A percentile compares a stretch with the other conserved stretches of the same genome.
Conservation (phyloP, 129 eudicot species). For the Ambrosia artemisiifolia region DNA sequence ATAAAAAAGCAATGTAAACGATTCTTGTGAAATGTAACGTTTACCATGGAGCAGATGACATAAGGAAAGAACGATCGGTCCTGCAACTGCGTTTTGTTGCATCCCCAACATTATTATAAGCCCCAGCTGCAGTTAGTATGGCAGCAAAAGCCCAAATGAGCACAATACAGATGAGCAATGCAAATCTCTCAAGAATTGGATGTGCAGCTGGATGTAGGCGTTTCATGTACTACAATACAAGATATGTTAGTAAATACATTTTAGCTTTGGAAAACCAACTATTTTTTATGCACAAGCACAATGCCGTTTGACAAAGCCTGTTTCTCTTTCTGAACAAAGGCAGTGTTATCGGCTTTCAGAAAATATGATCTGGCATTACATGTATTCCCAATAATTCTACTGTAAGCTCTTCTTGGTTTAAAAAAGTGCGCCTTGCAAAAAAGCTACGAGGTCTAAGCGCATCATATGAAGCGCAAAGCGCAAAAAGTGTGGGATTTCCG, state of each 20-base stretch:
- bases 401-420: too few relatives aligned
- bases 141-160: slow-evolving; percentile 88
- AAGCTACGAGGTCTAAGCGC: too few relatives aligned
- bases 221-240: slow-evolving; percentile 57
- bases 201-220: slow-evolving; percentile 51
- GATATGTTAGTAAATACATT: neutral
- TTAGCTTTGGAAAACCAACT: slow-evolving; percentile 7
- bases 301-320: neutral
- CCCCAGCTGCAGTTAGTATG: slow-evolving; percentile 84
- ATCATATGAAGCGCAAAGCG: too few relatives aligned
- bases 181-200: slow-evolving; percentile 70
- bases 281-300: neutral
- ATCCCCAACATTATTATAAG: slow-evolving; percentile 56
- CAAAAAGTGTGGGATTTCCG: too few relatives aligned
- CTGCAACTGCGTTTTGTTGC: slow-evolving; percentile 70
- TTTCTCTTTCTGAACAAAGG: neutral
- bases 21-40: neutral
- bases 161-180: slow-evolving; percentile 69
- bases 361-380: neutral
- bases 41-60: slow-evolving; percentile 92
- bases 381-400: neutral
- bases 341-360: neutral
- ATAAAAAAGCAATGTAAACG: neutral
- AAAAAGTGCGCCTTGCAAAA: too few relatives aligned
- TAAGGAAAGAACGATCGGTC: slow-evolving; percentile 55